These are phyloP conservation scores for Wickerhamomyces silvicola DNA, from an alignment of 805 yeast species.

Conservation along the genomic window DNA sequence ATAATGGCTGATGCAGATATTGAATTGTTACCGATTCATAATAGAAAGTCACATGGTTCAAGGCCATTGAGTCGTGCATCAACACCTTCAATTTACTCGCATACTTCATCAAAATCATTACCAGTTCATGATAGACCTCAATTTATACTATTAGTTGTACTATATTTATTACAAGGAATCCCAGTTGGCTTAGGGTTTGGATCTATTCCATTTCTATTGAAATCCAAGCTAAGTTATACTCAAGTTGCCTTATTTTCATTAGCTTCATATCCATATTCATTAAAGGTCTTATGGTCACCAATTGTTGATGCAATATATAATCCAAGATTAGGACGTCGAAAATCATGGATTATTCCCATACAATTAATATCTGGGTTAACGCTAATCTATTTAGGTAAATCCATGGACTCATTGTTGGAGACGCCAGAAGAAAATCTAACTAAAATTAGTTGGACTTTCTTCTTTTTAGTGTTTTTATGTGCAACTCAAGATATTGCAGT, in stretches of 20 bases:
- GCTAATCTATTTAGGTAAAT: slow-evolving; percentile 56
- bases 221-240: slow-evolving; percentile 74
- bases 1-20: no score
- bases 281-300: slow-evolving; percentile 93
- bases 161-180: slow-evolving; percentile 89
- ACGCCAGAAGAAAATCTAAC: slow-evolving; percentile 44
- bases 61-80: no score
- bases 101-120: slow-evolving; percentile 8
- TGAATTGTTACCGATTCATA: slow-evolving; percentile 18
- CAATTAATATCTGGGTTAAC: slow-evolving; percentile 74
- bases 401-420: slow-evolving; percentile 43
- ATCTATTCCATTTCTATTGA: slow-evolving; percentile 82
- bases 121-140: slow-evolving; percentile 59
- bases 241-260: slow-evolving; percentile 87
- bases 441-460: slow-evolving; percentile 63
- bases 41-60: no score
- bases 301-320: slow-evolving; percentile 83
- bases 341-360: slow-evolving; percentile 92
- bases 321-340: slow-evolving; percentile 66
- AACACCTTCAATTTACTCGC: no score
- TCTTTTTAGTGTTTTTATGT: slow-evolving; percentile 74
- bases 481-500: slow-evolving; percentile 99
- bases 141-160: slow-evolving; percentile 61
- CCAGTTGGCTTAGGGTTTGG: slow-evolving; percentile 97
- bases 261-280: slow-evolving; percentile 91